Conservation (phyloP, 257 asterid species). For the Petunia secreta region DNA sequence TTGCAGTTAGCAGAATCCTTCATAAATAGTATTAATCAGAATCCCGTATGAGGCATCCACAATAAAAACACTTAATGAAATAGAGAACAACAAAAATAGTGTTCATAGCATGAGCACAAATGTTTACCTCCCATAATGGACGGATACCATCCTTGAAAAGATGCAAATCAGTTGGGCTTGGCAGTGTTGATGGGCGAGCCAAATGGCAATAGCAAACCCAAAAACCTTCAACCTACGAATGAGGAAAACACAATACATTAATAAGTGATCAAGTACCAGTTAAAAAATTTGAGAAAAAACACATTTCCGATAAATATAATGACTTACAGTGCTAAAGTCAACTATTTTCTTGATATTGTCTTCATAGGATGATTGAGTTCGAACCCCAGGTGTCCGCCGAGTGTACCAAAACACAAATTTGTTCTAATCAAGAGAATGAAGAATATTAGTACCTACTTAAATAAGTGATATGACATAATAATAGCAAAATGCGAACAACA, state of each 20-base stretch:
- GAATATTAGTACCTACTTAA: background rate
- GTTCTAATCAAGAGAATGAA: constrained; percentile 51
- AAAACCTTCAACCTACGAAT: constrained; percentile 76
- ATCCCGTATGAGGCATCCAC: background rate
- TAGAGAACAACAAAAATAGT: background rate
- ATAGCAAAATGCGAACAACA: background rate
- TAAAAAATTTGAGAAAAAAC: constrained; percentile 21
- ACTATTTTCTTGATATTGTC: constrained; percentile 87
- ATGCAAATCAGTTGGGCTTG: constrained; percentile 93
- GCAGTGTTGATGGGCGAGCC: constrained; percentile 78
- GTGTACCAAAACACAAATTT: constrained; percentile 93
- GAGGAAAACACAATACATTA: background rate
- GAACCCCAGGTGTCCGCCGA: constrained; percentile 88
- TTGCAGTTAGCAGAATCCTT: constrained; percentile 93
- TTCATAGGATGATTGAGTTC: constrained; percentile 86
- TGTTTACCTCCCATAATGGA: constrained; percentile 90
- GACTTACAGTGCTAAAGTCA: constrained; percentile 88
- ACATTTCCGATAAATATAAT: constrained; percentile 20
- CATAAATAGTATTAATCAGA: constrained; percentile 11
- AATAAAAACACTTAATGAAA: background rate
- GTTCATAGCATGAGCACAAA: constrained; percentile 26
- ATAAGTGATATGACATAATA: background rate
- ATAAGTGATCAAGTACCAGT: background rate
- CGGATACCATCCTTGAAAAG: constrained; percentile 95
- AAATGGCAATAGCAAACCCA: constrained; percentile 94